Evolutionary conservation across 2,329 filamentous ascomycete genomes (phyloP).

Genomic region (Gaeumannomyces sp.): DNA sequence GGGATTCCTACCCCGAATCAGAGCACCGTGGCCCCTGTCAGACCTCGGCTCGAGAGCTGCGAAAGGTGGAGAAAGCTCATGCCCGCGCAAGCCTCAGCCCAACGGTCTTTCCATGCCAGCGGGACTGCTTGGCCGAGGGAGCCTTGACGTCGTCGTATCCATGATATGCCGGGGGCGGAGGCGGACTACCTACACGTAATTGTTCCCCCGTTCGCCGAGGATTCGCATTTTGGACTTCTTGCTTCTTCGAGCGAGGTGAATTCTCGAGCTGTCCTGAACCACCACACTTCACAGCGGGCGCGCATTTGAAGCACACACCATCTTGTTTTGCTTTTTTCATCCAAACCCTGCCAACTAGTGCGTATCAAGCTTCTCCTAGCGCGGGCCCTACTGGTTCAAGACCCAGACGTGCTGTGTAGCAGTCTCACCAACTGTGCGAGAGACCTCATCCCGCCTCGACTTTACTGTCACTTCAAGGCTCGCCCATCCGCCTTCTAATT

Average conservation of each 20-base stretch:
- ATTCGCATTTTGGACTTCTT: neutral
- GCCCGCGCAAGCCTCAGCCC: neutral
- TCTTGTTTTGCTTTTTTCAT: no score
- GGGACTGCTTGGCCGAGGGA: no score
- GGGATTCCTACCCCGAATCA: no score
- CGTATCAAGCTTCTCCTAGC: neutral
- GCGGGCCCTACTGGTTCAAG: neutral
- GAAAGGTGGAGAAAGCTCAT: slow-evolving; percentile 6
- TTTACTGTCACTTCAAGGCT: no score
- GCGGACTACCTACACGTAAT: no score
- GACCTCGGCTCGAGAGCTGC: slow-evolving; percentile 7
- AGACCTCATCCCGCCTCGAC: neutral
- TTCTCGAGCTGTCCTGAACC: neutral
- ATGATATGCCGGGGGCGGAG: neutral
- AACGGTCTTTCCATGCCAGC: neutral
- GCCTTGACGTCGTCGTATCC: neutral
- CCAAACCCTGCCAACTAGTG: no score
- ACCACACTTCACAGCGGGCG: no score
- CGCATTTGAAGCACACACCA: neutral
- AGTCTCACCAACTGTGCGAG: neutral
- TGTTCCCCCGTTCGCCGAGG: no score
- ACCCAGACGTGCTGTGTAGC: neutral
- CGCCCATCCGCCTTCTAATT: neutral
- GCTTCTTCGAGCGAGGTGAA: no score
- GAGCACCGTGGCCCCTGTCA: neutral